Evolutionary conservation across 805 yeast species (phyloP).

Genomic region (Ogataea angusta): DNA sequence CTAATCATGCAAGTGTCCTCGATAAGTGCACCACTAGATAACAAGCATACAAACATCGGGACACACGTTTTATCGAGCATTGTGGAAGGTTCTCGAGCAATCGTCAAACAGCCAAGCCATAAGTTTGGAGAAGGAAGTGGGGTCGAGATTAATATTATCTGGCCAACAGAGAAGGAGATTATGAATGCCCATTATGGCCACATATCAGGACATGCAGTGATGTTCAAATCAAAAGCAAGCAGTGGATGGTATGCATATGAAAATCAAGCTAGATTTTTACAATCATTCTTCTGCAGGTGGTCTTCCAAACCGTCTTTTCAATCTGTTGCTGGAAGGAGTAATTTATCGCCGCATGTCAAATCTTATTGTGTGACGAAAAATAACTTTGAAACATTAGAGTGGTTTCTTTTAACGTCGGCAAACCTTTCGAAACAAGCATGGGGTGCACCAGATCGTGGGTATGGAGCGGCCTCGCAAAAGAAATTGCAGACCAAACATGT

Average conservation of each 20-base stretch:
- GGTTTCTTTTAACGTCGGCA: constrained; percentile 74
- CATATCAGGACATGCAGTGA: constrained; percentile 31
- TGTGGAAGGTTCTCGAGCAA: constrained; percentile 30
- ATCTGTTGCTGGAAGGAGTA: constrained; percentile 25
- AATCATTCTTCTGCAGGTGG: constrained; percentile 48
- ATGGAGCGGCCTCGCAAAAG: constrained; percentile 15
- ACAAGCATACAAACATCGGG: constrained; percentile 36
- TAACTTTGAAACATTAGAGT: constrained; percentile 47
- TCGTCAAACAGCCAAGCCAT: constrained; percentile 21
- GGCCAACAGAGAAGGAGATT: constrained; percentile 33
- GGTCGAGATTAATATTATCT: constrained; percentile 29
- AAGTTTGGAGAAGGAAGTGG: constrained; percentile 10
- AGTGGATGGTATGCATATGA: constrained; percentile 22
- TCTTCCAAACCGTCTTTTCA: constrained; percentile 28
- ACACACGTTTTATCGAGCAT: constrained; percentile 48
- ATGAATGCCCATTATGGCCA: constrained; percentile 18
- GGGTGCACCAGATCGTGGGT: constrained; percentile 48
- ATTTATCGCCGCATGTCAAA: constrained; percentile 57
- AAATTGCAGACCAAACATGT: constrained; percentile 22
- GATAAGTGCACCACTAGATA: constrained; percentile 44
- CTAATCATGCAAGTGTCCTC: constrained; percentile 47
- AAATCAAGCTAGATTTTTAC: constrained; percentile 41
- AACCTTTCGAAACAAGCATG: constrained; percentile 78
- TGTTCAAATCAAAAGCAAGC: constrained; percentile 14
- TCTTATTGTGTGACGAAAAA: constrained; percentile 57